Evolutionary conservation across 192 early-diverging fungal genomes (phyloP), one percentile per base, ranked within the genome.

Genomic region (Obelidium mucronatum): DNA sequence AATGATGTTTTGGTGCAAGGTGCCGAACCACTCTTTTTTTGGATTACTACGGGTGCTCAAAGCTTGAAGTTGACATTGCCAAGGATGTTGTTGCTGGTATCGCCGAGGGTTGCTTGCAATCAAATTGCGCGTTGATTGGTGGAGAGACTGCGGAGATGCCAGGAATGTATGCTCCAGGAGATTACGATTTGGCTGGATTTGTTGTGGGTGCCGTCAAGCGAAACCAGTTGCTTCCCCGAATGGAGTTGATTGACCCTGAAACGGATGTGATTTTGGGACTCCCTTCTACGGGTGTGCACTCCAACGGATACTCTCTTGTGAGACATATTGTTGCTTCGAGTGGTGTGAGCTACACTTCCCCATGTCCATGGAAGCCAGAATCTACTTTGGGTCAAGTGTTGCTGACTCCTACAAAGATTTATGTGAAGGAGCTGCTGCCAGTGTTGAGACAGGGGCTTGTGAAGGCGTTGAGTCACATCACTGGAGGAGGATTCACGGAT

Each of bases 91-190:
- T 99, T 64, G 86, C 88, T 68, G 97, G 98, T 70, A 94, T 99
- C 53, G 97, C 94, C 33, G 88, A 91, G n/a, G 98, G 97, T 6
- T 99, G 98, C 82, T 75, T 88, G 39, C 84, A 95, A 69, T 87
- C 96, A 3, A 93, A 93, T 24, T 96, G 94, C 68, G 98, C 98
- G 48, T 90, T 99, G 67, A 90, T 99, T 68, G 98, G 98, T 72
- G 98, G 98, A 36, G 98, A 99, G 85, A 99, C 98, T 26, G 94
- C 98, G 8, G 98, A 99, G 78, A 99, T 99, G 98, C 98, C 98
- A 15, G 96, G 97, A 54, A 88, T 99, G 74, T 99, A 98, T 77
- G 77, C 88, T 31, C 75, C 81, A 56, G 95, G 95, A 31, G 85
- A 86, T 56, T 89, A 88, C 78, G 98, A 99, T 79, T 89, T 95